Evolutionary conservation across 2,329 filamentous ascomycete genomes (phyloP).

Genomic region (Endoconidiophora laricicola): DNA sequence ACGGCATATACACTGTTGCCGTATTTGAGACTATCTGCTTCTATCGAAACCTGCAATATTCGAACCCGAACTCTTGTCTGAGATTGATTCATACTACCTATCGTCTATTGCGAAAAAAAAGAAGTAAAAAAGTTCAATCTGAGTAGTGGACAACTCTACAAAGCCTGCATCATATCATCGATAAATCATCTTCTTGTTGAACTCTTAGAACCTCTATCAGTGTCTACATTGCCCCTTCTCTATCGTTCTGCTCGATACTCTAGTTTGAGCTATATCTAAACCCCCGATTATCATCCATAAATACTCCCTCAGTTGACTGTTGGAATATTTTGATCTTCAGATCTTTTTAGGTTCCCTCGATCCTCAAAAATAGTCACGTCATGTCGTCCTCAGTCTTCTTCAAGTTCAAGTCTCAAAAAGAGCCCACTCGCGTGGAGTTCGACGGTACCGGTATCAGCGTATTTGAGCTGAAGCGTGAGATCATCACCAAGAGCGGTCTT

Average conservation of each 20-base stretch:
- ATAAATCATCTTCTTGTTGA: no score
- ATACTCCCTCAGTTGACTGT: not conserved
- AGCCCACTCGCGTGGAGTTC: constrained; percentile 85
- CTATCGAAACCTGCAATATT: no score
- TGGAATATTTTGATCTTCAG: no score
- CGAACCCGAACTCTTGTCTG: no score
- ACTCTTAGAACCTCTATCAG: no score
- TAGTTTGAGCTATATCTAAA: not conserved
- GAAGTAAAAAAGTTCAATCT: no score
- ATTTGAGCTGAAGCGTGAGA: constrained; percentile 97
- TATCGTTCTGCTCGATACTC: not conserved
- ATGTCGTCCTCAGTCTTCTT: constrained; percentile 99
- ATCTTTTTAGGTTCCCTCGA: not conserved
- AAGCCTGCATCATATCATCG: no score
- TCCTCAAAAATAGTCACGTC: constrained; percentile 20
- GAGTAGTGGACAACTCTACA: no score
- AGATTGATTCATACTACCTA: no score
- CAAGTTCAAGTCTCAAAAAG: constrained; percentile 99
- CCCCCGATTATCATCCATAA: not conserved
- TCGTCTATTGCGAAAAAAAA: no score
- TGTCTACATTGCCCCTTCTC: not conserved
- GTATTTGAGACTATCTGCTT: no score
- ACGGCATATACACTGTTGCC: no score
- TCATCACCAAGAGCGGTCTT: constrained; percentile 83
- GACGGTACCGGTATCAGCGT: constrained; percentile 96